Base-by-base conservation (phyloP, 768 basidiomycete genomes). In the Boletus tylopilopsis region DNA sequence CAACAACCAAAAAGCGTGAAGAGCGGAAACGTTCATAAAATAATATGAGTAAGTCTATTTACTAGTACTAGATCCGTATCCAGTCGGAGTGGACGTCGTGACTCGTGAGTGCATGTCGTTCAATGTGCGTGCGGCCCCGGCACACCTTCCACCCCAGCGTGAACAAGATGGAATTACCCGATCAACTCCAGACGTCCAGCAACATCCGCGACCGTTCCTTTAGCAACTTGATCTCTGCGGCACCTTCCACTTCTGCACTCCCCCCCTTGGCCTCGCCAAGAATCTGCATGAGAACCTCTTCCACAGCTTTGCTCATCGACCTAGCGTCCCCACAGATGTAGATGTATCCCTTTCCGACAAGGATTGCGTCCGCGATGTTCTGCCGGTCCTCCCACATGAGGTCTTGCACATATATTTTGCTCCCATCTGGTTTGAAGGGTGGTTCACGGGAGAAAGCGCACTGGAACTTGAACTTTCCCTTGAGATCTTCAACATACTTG, bases 331-430 rank as follows among this genome's bases (percentile, higher is more conserved):
- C 94, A 60, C 94, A 97, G 54, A 97, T 90, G 70, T 97, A 97
- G 3, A 96, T 79, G 68, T 94, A 95, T n/a, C 91, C 96, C 72
- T 97, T 93, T 68, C 91, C 89, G 56, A 90, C 89, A 55, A 96
- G 76, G 58, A 99, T 91, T 16, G 89, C 85, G 48, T 94, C 85
- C 10, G 88, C 90, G 45, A 99, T 78, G 49, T 83, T 78, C 67
- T 84, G 84, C 48, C 84, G 77, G 64, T 92, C 83, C 42, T 97
- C 83, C 89, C 88, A 93, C 11, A 99, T 73, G 50, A 97, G 74
- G 70, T 99, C 93, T 72, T 99, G 96, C n/a, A 99, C 96, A 71
- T 99, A 99, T 63, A 95, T 90, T 77, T 98, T 99, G 76, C 87
- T 76, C 22, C 93, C 89, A 57, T 94, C 92, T 6, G 89, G 80